Evolutionary conservation across 2,329 filamentous ascomycete species (phyloP).

Genomic region (Talaromyces sp.): DNA sequence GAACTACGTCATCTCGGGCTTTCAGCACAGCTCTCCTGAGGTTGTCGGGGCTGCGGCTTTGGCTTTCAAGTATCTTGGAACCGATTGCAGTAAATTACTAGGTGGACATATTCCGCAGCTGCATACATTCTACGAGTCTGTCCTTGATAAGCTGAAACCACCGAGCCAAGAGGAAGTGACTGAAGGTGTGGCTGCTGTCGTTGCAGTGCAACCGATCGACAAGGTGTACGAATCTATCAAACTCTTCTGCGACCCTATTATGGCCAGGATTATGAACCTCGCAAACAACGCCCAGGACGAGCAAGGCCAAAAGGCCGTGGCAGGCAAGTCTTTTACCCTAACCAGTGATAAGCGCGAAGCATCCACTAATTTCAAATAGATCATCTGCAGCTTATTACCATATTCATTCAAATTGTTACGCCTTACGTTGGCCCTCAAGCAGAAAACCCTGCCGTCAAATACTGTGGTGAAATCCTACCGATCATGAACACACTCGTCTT

Average conservation of each 20-base stretch:
- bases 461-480: conserved; percentile 91
- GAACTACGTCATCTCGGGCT: conserved; percentile 91
- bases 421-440: conserved; percentile 67
- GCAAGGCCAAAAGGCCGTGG: conserved; percentile 76
- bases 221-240: conserved; percentile 83
- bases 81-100: conserved; percentile 83
- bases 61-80: conserved; percentile 95
- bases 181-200: conserved; percentile 87
- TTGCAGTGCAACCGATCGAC: conserved; percentile 74
- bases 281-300: conserved; percentile 82
- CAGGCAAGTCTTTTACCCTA: conserved; percentile 49
- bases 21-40: conserved; percentile 81
- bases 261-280: conserved; percentile 77
- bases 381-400: conserved; percentile 84
- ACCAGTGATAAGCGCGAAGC: background rate
- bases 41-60: conserved; percentile 87
- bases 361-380: conserved; percentile 45
- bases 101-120: conserved; percentile 78
- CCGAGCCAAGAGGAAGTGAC: conserved; percentile 93
- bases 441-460: conserved; percentile 87
- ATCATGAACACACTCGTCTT: conserved; percentile 81
- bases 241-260: conserved; percentile 85
- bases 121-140: conserved; percentile 86
- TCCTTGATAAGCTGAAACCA: conserved; percentile 78
- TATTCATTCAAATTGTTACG: conserved; percentile 73